Percentiles rank a stretch among this genome's conserved stretches.
Evolutionary conservation across 176 grass and related monocot genomes (phyloP).

Genomic region (Melocanna baccifera): DNA sequence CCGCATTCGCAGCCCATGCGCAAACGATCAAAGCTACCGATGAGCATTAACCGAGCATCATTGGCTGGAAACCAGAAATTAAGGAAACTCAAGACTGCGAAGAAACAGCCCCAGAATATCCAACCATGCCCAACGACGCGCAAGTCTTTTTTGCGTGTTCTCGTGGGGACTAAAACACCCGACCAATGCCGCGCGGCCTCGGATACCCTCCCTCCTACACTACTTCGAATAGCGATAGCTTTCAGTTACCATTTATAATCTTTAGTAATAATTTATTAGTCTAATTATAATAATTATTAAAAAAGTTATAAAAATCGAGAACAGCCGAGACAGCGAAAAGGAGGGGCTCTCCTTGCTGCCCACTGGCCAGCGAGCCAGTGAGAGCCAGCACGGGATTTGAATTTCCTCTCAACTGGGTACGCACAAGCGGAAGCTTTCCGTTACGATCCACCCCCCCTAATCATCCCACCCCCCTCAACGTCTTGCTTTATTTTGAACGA

Average conservation of each 20-base stretch:
- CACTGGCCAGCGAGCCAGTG: too few relatives aligned
- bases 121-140: background rate
- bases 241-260: too few relatives aligned
- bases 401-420: background rate
- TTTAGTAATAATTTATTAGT: too few relatives aligned
- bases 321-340: too few relatives aligned
- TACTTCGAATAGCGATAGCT: too few relatives aligned
- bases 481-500: constrained; percentile 31
- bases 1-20: background rate
- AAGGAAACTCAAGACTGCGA: too few relatives aligned
- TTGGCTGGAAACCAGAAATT: background rate
- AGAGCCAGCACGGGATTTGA: constrained; percentile 32
- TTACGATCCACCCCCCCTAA: constrained; percentile 23
- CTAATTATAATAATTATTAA: too few relatives aligned
- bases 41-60: background rate
- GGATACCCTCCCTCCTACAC: background rate
- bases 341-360: too few relatives aligned
- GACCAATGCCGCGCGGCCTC: too few relatives aligned
- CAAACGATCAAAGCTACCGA: background rate
- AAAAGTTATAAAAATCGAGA: too few relatives aligned
- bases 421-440: constrained; percentile 15
- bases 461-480: background rate
- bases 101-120: background rate
- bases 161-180: too few relatives aligned
- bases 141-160: too few relatives aligned